A percentile compares a stretch with the other conserved stretches of the same genome.
Evolutionary conservation across 1,139 yeast species (phyloP).

Genomic region (Geotrichum citri-aurantii): DNA sequence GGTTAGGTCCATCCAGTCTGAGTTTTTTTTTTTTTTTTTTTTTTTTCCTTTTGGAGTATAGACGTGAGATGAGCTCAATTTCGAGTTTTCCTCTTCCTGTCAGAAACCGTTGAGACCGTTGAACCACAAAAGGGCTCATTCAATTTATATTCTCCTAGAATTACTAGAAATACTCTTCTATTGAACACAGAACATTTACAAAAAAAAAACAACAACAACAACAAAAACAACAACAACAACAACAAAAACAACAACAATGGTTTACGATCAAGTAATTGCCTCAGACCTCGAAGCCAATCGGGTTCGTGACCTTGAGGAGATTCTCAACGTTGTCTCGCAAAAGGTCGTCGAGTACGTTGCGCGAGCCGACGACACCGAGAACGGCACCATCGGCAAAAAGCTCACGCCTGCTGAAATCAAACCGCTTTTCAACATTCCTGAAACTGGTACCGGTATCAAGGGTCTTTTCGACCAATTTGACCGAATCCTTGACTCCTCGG

Average conservation of each 20-base stretch:
- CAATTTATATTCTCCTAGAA: background rate
- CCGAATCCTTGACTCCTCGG: constrained; percentile 58
- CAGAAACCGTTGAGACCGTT: background rate
- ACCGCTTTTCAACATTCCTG: constrained; percentile 31
- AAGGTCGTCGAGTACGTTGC: constrained; percentile 40
- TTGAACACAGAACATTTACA: background rate
- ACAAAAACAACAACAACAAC: too few species aligned
- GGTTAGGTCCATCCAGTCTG: background rate
- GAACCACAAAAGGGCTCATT: background rate
- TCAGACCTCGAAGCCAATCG: constrained; percentile 35
- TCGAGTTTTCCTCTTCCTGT: background rate
- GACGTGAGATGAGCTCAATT: background rate
- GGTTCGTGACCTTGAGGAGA: constrained; percentile 42
- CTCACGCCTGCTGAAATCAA: constrained; percentile 38
- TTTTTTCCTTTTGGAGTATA: background rate
- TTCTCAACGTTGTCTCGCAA: constrained; percentile 39
- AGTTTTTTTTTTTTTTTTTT: too few species aligned
- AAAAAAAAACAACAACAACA: background rate
- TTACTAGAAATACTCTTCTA: background rate
- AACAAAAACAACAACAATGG: background rate
- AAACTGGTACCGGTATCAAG: constrained; percentile 36
- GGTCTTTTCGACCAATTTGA: constrained; percentile 51
- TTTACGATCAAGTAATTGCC: background rate
- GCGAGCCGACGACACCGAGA: constrained; percentile 36
- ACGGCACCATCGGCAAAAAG: constrained; percentile 36